Base-by-base conservation (phyloP, 345 rosid genomes). In the Eucalyptus tenuipes region DNA sequence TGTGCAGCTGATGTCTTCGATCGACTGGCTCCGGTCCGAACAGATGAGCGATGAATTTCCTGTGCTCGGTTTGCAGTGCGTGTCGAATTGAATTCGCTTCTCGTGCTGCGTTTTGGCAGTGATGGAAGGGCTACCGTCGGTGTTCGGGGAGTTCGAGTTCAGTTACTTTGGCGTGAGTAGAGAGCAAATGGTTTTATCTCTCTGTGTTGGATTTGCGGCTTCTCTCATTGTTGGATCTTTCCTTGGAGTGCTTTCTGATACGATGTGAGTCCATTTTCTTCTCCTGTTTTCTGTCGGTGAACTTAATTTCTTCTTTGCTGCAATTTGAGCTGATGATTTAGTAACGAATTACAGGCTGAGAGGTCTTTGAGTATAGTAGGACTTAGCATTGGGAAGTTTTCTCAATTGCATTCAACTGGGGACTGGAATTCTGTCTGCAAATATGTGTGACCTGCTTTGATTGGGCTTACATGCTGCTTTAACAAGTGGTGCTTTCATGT, bases 61-160 rank as follows among this genome's bases (percentile, higher is more conserved):
- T 27, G 20, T 45, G 53, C 40, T 27, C 16, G 42, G 15, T 42
- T 25, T 37, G 33, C 89, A 44, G 64, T 86, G 48, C 85, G 17
- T 85, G 24, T 53, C n/a, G 24, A 17, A 89, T 44, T 47, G 33
- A 75, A 48, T 75, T 68, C 57, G 37, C 33, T 50, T 33, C 25
- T 29, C 75, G n/a, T 52, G 49, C 29, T 53, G 49, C n/a, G 85
- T 17, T 82, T 37, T 79, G 49, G 71, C 90, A 97, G 99, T 91
- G 16, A 91, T 94, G 95, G 96, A 95, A 93, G 99, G 97, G 75
- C 42, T 97, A 37, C 95, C 98, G 96, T 93, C 93, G 16, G 98
- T 94, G 90, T 94, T 92, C 85, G 99, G 98, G 89, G 99, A 98
- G 91, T 93, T 88, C n/a, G 99, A 95, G 89, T 90, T 94, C 82